A percentile compares a stretch with the other conserved stretches of the same genome.
Conservation (phyloP, 306 rosid species). For the Comarum palustre region DNA sequence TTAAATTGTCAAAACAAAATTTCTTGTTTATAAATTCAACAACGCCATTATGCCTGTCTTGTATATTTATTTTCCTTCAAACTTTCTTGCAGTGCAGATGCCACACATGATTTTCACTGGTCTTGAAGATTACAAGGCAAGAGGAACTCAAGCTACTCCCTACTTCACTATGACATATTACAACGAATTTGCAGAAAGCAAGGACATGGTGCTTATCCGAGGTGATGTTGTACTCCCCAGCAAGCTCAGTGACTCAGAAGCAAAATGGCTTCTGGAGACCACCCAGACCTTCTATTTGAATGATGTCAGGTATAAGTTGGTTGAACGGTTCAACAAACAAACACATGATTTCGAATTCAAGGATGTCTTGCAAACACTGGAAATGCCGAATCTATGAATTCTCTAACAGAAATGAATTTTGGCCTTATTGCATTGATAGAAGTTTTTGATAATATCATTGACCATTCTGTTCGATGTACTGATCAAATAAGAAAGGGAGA, state of each 20-base stretch:
- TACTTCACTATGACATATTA: conserved; percentile 64
- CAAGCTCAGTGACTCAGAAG: conserved; percentile 75
- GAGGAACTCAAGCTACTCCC: conserved; percentile 92
- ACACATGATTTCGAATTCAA: conserved; percentile 87
- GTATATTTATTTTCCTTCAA: conserved; percentile 8
- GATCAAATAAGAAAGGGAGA: not conserved
- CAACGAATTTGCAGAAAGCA: conserved; percentile 82
- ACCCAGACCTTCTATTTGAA: conserved; percentile 79
- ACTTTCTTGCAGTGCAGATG: conserved; percentile 61
- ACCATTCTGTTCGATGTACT: not conserved
- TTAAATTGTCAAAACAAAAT: conserved; percentile 9
- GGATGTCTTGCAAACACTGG: conserved; percentile 75
- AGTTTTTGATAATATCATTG: not conserved
- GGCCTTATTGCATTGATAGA: not conserved
- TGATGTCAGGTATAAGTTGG: conserved; percentile 68
- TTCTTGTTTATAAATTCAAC: not conserved
- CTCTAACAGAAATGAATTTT: not conserved
- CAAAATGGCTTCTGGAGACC: conserved; percentile 78
- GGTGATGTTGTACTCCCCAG: conserved; percentile 83
- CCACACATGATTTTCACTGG: conserved; percentile 83
- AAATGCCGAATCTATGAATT: conserved; percentile 63
- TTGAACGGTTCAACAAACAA: conserved; percentile 78
- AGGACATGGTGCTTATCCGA: conserved; percentile 76
- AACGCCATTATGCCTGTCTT: not conserved
- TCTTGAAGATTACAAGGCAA: conserved; percentile 91